Percentiles rank a stretch among this genome's conserved stretches.
Conservation (phyloP, 2,329 filamentous ascomycete species). For the Fusarium humuli region DNA sequence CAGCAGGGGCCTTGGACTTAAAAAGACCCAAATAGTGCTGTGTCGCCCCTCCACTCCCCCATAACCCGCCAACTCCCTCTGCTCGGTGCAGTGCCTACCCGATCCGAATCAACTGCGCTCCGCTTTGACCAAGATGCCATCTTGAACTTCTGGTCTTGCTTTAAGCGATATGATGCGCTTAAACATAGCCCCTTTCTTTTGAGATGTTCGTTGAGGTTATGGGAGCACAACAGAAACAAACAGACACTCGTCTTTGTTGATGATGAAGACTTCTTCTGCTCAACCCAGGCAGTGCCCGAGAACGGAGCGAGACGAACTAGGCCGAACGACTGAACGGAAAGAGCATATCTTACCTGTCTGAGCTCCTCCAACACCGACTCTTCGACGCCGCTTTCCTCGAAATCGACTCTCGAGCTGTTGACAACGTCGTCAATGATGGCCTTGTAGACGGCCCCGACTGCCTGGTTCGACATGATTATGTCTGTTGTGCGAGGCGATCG, state of each 20-base stretch:
- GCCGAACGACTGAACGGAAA: constrained; percentile 10
- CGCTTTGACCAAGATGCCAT: constrained; percentile 19
- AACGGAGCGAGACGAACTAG: constrained; percentile 6
- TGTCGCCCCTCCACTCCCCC: constrained; percentile 56
- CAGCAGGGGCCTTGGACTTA: constrained; percentile 55
- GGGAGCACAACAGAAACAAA: constrained; percentile 2
- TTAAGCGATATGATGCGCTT: background rate
- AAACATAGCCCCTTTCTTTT: background rate
- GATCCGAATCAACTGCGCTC: constrained; percentile 4
- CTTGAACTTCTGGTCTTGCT: constrained; percentile 16
- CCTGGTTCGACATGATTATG: constrained; percentile 66
- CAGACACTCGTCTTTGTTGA: constrained; percentile 29
- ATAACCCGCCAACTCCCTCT: constrained; percentile 45
- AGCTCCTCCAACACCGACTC: constrained; percentile 87
- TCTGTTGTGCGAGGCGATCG: constrained; percentile 15
- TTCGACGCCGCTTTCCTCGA: constrained; percentile 95
- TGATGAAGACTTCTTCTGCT: constrained; percentile 48
- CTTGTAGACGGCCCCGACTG: constrained; percentile 82
- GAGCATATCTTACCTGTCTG: constrained; percentile 75
- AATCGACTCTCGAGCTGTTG: constrained; percentile 90
- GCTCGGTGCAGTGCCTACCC: constrained; percentile 22
- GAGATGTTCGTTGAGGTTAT: background rate
- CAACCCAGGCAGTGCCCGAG: constrained; percentile 8
- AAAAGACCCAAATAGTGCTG: constrained; percentile 68
- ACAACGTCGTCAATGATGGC: constrained; percentile 86